Conservation (phyloP, 2,329 filamentous ascomycete species). For the Calonectria montana region DNA sequence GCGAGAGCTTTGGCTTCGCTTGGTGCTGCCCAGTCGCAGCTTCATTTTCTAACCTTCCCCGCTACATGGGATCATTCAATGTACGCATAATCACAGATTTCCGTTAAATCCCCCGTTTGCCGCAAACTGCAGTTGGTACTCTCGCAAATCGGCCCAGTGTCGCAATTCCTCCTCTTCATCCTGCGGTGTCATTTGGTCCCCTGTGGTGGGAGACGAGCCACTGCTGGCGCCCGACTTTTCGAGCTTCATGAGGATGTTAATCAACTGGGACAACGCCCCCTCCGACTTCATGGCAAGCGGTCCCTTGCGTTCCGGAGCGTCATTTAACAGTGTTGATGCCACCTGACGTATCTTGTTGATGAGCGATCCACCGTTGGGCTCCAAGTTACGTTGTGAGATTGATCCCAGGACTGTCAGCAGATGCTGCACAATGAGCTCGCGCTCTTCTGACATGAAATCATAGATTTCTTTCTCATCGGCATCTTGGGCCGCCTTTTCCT, state of each 20-base stretch:
- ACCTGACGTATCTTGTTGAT: slow-evolving; percentile 89
- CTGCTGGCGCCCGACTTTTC: slow-evolving; percentile 68
- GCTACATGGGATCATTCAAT: background rate
- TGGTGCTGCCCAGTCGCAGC: background rate
- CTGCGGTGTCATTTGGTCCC: slow-evolving; percentile 59
- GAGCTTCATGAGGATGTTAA: slow-evolving; percentile 79
- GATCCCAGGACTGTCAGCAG: slow-evolving; percentile 79
- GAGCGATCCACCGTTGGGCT: slow-evolving; percentile 73
- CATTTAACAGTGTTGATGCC: slow-evolving; percentile 80
- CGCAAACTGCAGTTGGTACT: slow-evolving; percentile 80
- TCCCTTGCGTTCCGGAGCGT: slow-evolving; percentile 62
- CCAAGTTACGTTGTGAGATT: slow-evolving; percentile 87
- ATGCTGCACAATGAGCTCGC: slow-evolving; percentile 84
- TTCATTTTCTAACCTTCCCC: background rate
- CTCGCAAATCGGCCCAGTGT: slow-evolving; percentile 82
- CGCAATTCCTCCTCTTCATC: slow-evolving; percentile 82
- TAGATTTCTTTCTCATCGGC: slow-evolving; percentile 63
- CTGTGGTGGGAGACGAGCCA: slow-evolving; percentile 42
- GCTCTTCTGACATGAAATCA: slow-evolving; percentile 77
- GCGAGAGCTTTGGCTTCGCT: background rate
- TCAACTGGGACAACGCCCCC: slow-evolving; percentile 76
- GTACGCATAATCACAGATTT: slow-evolving; percentile 28
- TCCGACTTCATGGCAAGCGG: slow-evolving; percentile 68
- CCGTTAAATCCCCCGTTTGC: slow-evolving; percentile 68
- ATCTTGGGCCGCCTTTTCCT: slow-evolving; percentile 52